Evolutionary conservation across 257 asterid genomes (phyloP), one percentile per base, ranked within the genome.

Genomic region (Solanum tarijense): DNA sequence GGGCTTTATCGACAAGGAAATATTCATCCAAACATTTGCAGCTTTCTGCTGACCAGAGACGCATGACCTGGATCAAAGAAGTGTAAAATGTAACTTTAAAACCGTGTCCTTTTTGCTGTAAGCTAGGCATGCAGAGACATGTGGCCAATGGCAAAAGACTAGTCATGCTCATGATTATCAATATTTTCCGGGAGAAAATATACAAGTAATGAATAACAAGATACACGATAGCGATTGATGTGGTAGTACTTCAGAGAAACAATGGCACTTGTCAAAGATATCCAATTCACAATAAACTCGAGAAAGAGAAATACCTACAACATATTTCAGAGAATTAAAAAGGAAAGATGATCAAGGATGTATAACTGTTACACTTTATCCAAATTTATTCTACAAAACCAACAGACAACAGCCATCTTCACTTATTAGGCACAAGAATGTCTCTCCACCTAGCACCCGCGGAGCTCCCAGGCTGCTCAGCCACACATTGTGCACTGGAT

Each of bases 21-120:
- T 90, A 97, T 91, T 95, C 98, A 83, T 96, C 99, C 94, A 97
- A 90, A 87, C 92, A 90, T 87, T 90, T 96, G 93, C 94, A 91
- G 89, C 94, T 97, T 92, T 97, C 99, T 69, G 95, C 98, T 6
- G 99, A 97, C 99, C 99, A 97, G 43, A 97, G 98, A 86, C 98
- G 98, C 98, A 97, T 93, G 91, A 92, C 93, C 99, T 96, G 91
- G 86, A 88, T 91, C 89, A 78, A 87, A 75, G 46, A 31, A 84
- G 73, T 48, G 85, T 85, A 88, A 82, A 82, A 84, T 7, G 6
- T 27, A 27, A 79, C 12, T 29, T 41, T 25, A 27, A 43, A 79
- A 79, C 16, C 6, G 52, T 29, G 85, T 43, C 85, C 65, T 79
- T 27, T 79, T 79, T 79, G 66, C 34, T 79, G 66, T 27, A 36